Evolutionary conservation across 129 eudicot genomes (phyloP).

Genomic region (Calendula officinalis): DNA sequence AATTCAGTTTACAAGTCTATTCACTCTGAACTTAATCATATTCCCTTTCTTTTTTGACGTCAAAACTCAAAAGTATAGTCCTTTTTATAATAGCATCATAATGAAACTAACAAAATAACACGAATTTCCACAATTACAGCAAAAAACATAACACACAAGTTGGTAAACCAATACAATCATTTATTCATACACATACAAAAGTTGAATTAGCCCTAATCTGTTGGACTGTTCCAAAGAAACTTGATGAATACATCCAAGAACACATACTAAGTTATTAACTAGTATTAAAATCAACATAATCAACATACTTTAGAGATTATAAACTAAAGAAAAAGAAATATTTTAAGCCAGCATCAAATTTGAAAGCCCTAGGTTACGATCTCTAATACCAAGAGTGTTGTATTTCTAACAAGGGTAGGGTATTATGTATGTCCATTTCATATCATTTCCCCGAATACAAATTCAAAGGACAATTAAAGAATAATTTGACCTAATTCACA

Average conservation of each 20-base stretch:
- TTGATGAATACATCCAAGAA: background rate
- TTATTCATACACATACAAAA: background rate
- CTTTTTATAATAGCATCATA: too few relatives aligned
- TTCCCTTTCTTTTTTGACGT: too few relatives aligned
- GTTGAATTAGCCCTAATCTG: background rate
- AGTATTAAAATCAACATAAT: background rate
- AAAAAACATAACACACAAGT: background rate
- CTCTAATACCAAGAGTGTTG: constrained; percentile 4
- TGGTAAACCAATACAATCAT: background rate
- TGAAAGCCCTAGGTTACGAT: background rate
- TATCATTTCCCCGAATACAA: background rate
- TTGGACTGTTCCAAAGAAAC: background rate
- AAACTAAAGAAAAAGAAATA: background rate
- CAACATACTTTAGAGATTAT: background rate
- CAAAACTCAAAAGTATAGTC: too few relatives aligned
- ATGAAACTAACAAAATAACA: too few relatives aligned
- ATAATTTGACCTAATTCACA: background rate
- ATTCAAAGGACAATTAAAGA: background rate
- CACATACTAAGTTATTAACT: background rate
- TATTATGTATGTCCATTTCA: too few relatives aligned
- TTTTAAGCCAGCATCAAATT: background rate
- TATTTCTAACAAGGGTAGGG: too few relatives aligned
- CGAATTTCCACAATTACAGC: background rate
- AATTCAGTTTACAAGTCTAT: background rate
- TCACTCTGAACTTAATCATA: background rate